These are phyloP conservation scores for Alternaria sp. DNA, from an alignment of 2,329 filamentous ascomycete species.

Conservation along the genomic window DNA sequence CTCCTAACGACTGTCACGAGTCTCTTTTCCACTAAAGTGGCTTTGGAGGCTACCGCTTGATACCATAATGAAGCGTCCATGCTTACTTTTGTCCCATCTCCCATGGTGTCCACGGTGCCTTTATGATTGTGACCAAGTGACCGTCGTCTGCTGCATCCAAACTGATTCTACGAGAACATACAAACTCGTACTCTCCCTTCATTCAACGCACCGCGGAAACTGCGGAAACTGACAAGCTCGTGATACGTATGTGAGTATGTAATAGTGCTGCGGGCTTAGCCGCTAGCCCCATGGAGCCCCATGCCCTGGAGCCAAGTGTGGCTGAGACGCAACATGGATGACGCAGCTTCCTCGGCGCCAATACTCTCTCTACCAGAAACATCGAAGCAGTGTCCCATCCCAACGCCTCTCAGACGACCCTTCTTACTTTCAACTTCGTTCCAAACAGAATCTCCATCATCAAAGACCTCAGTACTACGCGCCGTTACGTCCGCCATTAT, in stretches of 20 bases:
- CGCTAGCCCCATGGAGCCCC: conserved; percentile 3
- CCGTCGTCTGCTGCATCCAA: not conserved
- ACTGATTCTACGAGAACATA: not conserved
- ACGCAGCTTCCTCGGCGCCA: conserved; percentile 20
- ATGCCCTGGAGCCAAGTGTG: conserved; percentile 10
- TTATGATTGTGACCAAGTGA: conserved; percentile 1
- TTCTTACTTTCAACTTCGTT: not conserved
- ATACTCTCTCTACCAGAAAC: not conserved
- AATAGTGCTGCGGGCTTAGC: not conserved
- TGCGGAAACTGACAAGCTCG: not conserved
- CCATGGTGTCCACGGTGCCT: not conserved
- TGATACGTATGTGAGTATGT: not conserved
- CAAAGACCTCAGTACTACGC: not conserved
- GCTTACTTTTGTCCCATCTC: not conserved
- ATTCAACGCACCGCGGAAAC: not conserved
- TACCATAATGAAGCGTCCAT: conserved; percentile 21
- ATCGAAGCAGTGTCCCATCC: not conserved
- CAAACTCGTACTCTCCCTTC: not conserved
- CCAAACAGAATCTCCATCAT: not conserved
- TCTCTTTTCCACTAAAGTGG: conserved; percentile 34
- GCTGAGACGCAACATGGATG: conserved; percentile 14
- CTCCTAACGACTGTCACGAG: conserved; percentile 32
- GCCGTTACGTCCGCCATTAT: not conserved
- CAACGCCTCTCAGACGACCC: not conserved
- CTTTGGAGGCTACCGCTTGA: conserved; percentile 18